These are phyloP conservation scores for Aotearoamyces nothofagi DNA, from an alignment of 2,329 filamentous ascomycete species.

Conservation along the genomic window DNA sequence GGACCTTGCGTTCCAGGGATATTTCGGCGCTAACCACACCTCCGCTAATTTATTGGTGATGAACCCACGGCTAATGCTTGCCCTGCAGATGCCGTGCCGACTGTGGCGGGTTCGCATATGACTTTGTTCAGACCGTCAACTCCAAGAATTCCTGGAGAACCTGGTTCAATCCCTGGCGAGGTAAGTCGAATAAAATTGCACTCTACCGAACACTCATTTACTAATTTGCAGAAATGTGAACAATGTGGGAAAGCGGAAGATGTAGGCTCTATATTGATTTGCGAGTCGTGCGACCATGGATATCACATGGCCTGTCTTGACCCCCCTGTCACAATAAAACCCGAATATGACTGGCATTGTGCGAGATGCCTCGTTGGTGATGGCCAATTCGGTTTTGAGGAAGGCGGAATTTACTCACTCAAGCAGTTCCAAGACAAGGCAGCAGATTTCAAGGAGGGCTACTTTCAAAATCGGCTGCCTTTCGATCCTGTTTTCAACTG, in stretches of 20 bases:
- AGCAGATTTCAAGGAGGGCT: slow-evolving; percentile 83
- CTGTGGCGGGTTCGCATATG: slow-evolving; percentile 94
- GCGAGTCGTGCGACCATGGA: slow-evolving; percentile 82
- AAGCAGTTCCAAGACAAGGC: slow-evolving; percentile 95
- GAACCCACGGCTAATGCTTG: slow-evolving; percentile 20
- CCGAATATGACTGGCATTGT: slow-evolving; percentile 89
- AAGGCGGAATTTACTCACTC: slow-evolving; percentile 88
- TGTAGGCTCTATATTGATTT: slow-evolving; percentile 54
- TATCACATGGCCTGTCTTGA: slow-evolving; percentile 85
- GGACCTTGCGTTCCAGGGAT: slow-evolving; percentile 8
- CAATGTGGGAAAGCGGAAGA: slow-evolving; percentile 72
- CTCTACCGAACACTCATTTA: slow-evolving; percentile 13
- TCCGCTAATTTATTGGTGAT: neutral
- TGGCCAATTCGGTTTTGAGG: slow-evolving; percentile 93
- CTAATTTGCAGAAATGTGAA: slow-evolving; percentile 57
- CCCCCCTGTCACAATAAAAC: slow-evolving; percentile 61
- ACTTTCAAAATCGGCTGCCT: slow-evolving; percentile 83
- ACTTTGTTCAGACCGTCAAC: slow-evolving; percentile 76
- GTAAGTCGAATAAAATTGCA: slow-evolving; percentile 38
- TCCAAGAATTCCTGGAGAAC: slow-evolving; percentile 44
- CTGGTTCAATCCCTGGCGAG: slow-evolving; percentile 28
- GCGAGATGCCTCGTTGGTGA: slow-evolving; percentile 89
- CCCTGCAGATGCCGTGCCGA: slow-evolving; percentile 48
- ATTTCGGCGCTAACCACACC: slow-evolving; percentile 7
- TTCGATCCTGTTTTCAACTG: slow-evolving; percentile 75